These are phyloP conservation scores for Cryptosporidium felis DNA, from an alignment of 169 alveolate species.

Conservation along the genomic window DNA sequence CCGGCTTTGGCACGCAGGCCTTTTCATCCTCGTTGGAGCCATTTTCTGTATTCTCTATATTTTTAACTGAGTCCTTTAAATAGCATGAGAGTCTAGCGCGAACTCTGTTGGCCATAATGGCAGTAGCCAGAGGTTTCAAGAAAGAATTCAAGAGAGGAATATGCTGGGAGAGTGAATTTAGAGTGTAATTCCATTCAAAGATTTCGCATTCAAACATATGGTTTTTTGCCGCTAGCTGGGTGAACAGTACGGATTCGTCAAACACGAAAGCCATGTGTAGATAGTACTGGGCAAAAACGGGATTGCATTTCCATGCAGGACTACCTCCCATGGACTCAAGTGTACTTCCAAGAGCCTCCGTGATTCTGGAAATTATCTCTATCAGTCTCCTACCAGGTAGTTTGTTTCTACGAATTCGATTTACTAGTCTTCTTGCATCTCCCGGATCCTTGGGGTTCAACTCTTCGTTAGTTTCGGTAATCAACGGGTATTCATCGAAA, in stretches of 20 bases:
- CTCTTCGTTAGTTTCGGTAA: constrained; percentile 37
- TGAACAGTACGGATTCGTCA: constrained; percentile 37
- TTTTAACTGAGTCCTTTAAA: not conserved
- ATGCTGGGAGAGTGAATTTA: constrained; percentile 57
- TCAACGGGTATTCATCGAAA: constrained; percentile 54
- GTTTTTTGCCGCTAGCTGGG: constrained; percentile 28
- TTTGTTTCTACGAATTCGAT: constrained; percentile 48
- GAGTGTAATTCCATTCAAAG: constrained; percentile 47
- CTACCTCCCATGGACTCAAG: constrained; percentile 49
- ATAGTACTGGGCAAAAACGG: constrained; percentile 48
- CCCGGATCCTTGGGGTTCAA: constrained; percentile 65
- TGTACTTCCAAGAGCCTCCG: not conserved
- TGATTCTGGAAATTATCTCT: constrained; percentile 26
- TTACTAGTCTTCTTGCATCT: constrained; percentile 58
- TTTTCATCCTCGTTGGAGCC: not conserved
- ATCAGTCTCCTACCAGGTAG: constrained; percentile 25
- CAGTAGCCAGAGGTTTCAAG: constrained; percentile 44
- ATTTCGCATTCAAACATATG: constrained; percentile 53
- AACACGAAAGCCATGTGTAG: constrained; percentile 62
- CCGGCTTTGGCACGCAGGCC: not conserved
- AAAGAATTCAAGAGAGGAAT: constrained; percentile 51
- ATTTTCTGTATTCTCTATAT: not conserved
- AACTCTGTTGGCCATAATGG: constrained; percentile 52
- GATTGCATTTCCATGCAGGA: constrained; percentile 26
- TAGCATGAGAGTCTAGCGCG: constrained; percentile 7